Evolutionary conservation across 225 moss, liverwort and hornwort species (phyloP), one percentile per base, ranked within the genome.

Genomic region (Sphagnum tenellum): DNA sequence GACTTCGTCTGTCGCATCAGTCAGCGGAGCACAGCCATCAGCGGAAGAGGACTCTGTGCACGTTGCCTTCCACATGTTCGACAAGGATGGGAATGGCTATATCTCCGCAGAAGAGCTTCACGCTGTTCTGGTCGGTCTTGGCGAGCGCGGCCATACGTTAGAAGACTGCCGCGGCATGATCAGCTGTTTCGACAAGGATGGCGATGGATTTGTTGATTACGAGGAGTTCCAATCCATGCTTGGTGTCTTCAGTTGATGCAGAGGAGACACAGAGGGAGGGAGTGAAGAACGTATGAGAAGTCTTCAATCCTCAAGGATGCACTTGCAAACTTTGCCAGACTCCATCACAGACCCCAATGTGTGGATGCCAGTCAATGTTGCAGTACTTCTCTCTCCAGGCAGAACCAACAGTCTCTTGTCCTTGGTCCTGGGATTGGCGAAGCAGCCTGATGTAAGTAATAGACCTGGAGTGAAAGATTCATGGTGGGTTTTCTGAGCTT

Each of bases 141-240:
- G 82, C 0, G 69, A 82, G 8, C 73, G 61, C 44, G 76, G 64
- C 0, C 76, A 82, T 5, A 66, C 73, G 0, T 8, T 82, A 0
- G 79, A 76, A 0, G 82, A 82, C 60, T 82, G 82, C 55, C 71
- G 74, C 48, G 48, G 79, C 3, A 82, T 82, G 82, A 82, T 82
- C 46, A 71, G 61, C 8, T 4, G 44, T 0, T 75, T 79, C 4
- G 82, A 82, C 9, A 57, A 67, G 61, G 64, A 82, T 10, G 82
- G 82, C 0, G 82, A 82, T 9, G 82, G 82, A 50, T 79, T 71
- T 0, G 82, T 82, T 11, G 66, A 82, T 45, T 79, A 73, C 71
- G 55, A 64, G 49, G 79, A 79, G 52, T 82, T 82, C 2, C 63
- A 79, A 46, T 29, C 12, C 9, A 48, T 82, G 69, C 68, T 82